Conservation (phyloP, 139 green algal genomes). For the Chlorella sp. region DNA sequence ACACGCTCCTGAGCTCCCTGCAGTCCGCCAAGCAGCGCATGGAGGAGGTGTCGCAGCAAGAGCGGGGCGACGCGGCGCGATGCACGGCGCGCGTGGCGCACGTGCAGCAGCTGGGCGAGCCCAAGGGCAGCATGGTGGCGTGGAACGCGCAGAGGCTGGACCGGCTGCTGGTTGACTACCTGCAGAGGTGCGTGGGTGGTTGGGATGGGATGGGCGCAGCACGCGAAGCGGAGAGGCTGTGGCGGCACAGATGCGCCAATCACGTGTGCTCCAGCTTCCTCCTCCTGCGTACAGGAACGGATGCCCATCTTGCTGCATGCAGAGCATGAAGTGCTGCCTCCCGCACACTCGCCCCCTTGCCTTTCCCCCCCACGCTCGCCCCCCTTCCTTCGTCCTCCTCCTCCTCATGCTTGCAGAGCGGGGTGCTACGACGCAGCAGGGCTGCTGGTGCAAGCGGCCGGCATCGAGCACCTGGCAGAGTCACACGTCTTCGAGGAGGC, state of each 20-base stretch:
- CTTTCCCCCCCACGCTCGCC: neutral
- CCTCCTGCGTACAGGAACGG: no score
- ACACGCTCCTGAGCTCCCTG: constrained; percentile 37
- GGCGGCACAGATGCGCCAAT: no score
- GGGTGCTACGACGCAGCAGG: constrained; percentile 47
- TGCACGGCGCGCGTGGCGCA: constrained; percentile 59
- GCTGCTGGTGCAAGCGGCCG: constrained; percentile 16
- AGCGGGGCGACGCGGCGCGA: constrained; percentile 44
- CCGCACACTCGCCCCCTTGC: no score
- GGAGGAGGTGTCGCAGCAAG: constrained; percentile 29
- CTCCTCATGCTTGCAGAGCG: no score
- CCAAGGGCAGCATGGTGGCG: constrained; percentile 27
- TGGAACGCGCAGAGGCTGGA: constrained; percentile 70
- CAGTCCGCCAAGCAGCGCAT: constrained; percentile 75
- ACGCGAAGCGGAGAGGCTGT: no score
- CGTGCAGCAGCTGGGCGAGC: constrained; percentile 25
- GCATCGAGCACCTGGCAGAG: constrained; percentile 63
- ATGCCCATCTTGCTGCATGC: no score
- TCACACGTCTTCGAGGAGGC: constrained; percentile 62
- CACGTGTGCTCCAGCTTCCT: no score
- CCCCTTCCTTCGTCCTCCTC: neutral
- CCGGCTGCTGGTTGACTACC: constrained; percentile 69
- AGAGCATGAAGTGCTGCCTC: neutral
- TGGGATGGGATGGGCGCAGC: no score
- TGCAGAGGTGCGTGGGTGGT: constrained; percentile 45